Base-by-base conservation (phyloP, 176 grass and related monocot species). In the Stipa capillata region DNA sequence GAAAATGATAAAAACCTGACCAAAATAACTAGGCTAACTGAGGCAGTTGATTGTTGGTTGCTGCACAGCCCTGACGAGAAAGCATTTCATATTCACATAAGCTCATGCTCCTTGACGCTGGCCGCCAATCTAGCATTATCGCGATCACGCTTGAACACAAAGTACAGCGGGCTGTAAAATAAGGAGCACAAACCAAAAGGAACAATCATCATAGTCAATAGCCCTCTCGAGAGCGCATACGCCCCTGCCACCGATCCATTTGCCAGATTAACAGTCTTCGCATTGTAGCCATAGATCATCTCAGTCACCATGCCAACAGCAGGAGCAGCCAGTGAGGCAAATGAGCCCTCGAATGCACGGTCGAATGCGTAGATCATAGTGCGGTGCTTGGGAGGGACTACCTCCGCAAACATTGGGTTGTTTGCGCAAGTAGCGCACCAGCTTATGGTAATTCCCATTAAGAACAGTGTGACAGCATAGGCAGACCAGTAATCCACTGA, bases 351-450 rank as follows among this genome's bases (percentile, higher is more conserved):
- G 0, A 98, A 94, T 5, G 89, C 89, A 9, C 91, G 94, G 56
- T 97, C 94, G 20, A 97, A 97, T 32, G 94, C 92, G 4, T 94
- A 98, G 57, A 98, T 87, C 95, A 98, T 98, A 0, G 94, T 91
- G 14, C 94, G 91, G 45, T 97, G 95, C 76, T 80, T 98, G 21
- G 74, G 88, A 16, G 95, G 95, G 36, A 98, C 95, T 5, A 98
- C 95, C 73, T 92, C 89, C 2, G 95, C 92, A 15, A 98, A 94
- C 92, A 98, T 98, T 23, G 95, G 95, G 51, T 98, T 94, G 69
- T 98, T 98, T 10, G 95, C 95, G 23, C 95, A 93, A 36, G 88
- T 69, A 43, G 89, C 95, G 1, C 95, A 98, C 95, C 95, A 98
- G 84, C 95, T 98, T 49, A 94, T 98, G 15, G 89, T 85, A 48